Evolutionary conservation across 805 yeast genomes (phyloP).

Genomic region (Millerago galiae): DNA sequence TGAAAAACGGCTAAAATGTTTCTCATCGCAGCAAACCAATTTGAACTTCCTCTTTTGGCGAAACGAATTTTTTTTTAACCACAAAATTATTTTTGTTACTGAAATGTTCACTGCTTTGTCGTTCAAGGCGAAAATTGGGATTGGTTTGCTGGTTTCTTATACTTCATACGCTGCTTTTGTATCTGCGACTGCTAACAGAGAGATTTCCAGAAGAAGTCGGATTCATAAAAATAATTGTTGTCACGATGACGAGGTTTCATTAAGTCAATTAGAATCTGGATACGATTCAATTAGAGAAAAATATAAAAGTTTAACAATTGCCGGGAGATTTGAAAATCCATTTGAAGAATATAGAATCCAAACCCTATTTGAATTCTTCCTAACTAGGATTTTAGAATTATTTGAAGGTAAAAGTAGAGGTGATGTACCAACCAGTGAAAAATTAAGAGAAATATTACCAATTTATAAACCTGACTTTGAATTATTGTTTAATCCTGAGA

Average conservation of each 20-base stretch:
- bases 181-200: slow-evolving; percentile 45
- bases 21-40: not conserved
- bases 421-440: slow-evolving; percentile 41
- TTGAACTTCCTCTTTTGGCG: not conserved
- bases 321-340: slow-evolving; percentile 86
- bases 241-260: not conserved
- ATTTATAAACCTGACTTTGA: slow-evolving; percentile 42
- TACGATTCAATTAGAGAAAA: slow-evolving; percentile 23
- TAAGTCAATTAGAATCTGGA: slow-evolving; percentile 2
- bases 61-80: not conserved
- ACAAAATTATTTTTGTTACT: not conserved
- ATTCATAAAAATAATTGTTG: slow-evolving; percentile 17
- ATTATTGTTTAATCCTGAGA: slow-evolving; percentile 11
- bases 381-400: slow-evolving; percentile 65
- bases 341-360: slow-evolving; percentile 87
- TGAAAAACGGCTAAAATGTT: not conserved
- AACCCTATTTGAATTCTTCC: slow-evolving; percentile 77
- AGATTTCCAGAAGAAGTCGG: slow-evolving; percentile 41
- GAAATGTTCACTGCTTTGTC: slow-evolving; percentile 9
- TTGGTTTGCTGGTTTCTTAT: slow-evolving; percentile 38
- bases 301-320: slow-evolving; percentile 44
- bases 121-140: slow-evolving; percentile 22
- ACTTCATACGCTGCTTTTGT: slow-evolving; percentile 61
- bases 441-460: slow-evolving; percentile 54
- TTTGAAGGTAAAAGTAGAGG: slow-evolving; percentile 56